phyloP scores from a whole-genome alignment of 169 alveolate species.

The Plasmodium falciparum region DNA sequence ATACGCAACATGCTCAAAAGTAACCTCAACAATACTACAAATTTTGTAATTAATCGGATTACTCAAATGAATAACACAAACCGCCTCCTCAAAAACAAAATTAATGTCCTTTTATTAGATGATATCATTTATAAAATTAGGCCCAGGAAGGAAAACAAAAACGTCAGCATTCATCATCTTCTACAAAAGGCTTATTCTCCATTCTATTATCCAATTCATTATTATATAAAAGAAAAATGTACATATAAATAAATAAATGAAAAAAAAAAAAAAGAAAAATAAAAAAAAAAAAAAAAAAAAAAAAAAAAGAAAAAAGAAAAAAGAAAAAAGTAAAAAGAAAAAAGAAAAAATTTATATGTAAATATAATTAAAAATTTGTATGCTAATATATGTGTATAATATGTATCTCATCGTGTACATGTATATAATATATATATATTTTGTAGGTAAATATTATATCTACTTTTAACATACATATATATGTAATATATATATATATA shows the following conservation, averaged over 20 bases:
- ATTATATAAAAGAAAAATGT: constrained; percentile 16
- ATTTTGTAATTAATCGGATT: constrained; percentile 2
- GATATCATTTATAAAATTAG: constrained; percentile 17
- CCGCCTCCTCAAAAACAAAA: constrained; percentile 4
- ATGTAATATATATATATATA: too few relatives aligned
- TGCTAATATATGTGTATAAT: too few relatives aligned
- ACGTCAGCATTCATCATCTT: background rate
- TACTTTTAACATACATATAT: too few relatives aligned
- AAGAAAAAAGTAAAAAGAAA: too few relatives aligned
- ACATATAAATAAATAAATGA: background rate
- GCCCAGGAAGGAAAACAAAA: background rate
- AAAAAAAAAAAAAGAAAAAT: too few relatives aligned
- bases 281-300: too few relatives aligned
- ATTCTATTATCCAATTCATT: constrained; percentile 25
- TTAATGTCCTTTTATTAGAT: constrained; percentile 20
- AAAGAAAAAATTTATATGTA: background rate
- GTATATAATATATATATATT: too few relatives aligned
- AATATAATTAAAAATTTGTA: background rate
- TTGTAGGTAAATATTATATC: too few relatives aligned
- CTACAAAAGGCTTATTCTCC: constrained; percentile 8
- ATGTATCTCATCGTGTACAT: too few relatives aligned
- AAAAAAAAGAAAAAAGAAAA: too few relatives aligned
- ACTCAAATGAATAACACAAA: background rate
- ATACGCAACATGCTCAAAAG: background rate
- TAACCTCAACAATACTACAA: background rate